A percentile compares a stretch with the other conserved stretches of the same genome.
Evolutionary conservation across 2,329 filamentous ascomycete genomes (phyloP).

Genomic region (Fusarium camptoceras): DNA sequence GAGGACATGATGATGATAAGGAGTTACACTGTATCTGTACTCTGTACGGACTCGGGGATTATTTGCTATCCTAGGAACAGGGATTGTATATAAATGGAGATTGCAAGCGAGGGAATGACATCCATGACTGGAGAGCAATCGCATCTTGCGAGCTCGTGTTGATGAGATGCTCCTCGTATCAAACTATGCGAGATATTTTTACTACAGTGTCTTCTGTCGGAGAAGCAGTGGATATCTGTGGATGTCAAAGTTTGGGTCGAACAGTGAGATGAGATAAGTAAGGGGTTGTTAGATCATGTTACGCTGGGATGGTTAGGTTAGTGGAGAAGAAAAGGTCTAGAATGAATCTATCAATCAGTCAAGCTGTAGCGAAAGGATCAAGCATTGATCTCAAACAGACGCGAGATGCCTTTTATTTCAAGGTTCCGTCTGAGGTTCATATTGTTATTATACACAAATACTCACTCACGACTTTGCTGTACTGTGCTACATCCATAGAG

Average conservation of each 20-base stretch:
- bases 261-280: not conserved
- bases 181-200: not conserved
- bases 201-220: not conserved
- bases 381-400: slow-evolving; percentile 31
- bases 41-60: no score
- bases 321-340: slow-evolving; percentile 12
- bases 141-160: not conserved
- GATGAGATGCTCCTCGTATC: not conserved
- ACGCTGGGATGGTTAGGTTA: not conserved
- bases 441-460: not conserved
- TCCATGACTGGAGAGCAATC: not conserved
- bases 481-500: not conserved
- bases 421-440: not conserved
- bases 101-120: not conserved
- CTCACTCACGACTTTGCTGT: not conserved
- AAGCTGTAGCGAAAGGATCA: slow-evolving; percentile 13
- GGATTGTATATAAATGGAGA: not conserved
- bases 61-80: slow-evolving; percentile 3
- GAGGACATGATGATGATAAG: slow-evolving; percentile 23
- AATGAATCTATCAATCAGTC: slow-evolving; percentile 12
- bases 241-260: not conserved
- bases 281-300: slow-evolving; percentile 28
- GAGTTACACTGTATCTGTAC: slow-evolving; percentile 5
- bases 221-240: not conserved
- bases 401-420: slow-evolving; percentile 36